phyloP scores from a whole-genome alignment of 2,329 filamentous ascomycete species.

The Fusarium sp. region DNA sequence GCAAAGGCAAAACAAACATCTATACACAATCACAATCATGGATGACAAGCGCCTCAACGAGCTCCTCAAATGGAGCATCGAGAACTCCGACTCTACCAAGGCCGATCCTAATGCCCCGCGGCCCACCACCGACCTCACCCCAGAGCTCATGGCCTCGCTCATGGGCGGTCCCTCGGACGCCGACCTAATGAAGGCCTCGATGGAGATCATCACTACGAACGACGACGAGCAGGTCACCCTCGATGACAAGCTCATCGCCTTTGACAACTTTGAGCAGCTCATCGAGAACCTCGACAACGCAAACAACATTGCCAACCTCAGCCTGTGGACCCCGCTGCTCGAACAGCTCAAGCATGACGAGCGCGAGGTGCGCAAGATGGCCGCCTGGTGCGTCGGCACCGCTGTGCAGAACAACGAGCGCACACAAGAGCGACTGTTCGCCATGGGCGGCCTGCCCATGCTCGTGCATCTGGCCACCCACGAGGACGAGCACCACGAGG shows the following conservation, averaged over 20 bases:
- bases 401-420: constrained; percentile 96
- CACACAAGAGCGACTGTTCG: constrained; percentile 77
- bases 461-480: constrained; percentile 74
- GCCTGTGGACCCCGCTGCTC: constrained; percentile 85
- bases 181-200: constrained; percentile 88
- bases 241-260: constrained; percentile 82
- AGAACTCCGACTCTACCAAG: constrained; percentile 54
- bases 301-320: constrained; percentile 85
- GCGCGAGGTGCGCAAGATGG: constrained; percentile 80
- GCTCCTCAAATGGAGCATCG: constrained; percentile 81
- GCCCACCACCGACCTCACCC: constrained; percentile 63
- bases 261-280: constrained; percentile 95
- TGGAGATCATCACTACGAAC: constrained; percentile 76
- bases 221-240: constrained; percentile 70
- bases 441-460: constrained; percentile 73
- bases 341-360: constrained; percentile 75
- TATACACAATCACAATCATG: constrained; percentile 49
- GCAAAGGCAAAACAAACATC: not conserved
- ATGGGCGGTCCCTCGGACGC: constrained; percentile 90
- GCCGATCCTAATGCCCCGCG: constrained; percentile 46
- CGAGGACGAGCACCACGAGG: constrained; percentile 68
- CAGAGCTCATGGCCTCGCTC: constrained; percentile 77
- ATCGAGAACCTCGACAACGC: constrained; percentile 96
- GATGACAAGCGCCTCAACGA: constrained; percentile 72
- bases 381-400: constrained; percentile 94